A percentile compares a stretch with the other conserved stretches of the same genome.
Evolutionary conservation across 2,329 filamentous ascomycete genomes (phyloP).

Genomic region (Lachnellula suecica): DNA sequence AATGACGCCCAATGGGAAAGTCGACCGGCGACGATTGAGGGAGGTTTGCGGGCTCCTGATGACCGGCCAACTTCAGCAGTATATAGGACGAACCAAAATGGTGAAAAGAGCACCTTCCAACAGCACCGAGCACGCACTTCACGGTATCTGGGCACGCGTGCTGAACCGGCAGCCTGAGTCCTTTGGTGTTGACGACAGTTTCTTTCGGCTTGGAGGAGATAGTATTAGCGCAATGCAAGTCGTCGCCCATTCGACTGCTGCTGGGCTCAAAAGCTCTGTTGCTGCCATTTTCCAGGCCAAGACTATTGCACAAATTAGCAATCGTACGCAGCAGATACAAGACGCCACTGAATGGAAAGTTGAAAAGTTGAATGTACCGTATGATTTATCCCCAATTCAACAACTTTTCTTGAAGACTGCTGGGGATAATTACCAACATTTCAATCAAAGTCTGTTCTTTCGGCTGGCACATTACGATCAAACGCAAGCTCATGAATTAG

Average conservation of each 20-base stretch:
- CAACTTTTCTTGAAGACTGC: slow-evolving; percentile 13
- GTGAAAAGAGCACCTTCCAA: background rate
- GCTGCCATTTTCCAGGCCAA: slow-evolving; percentile 18
- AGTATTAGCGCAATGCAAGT: slow-evolving; percentile 40
- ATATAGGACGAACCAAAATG: background rate
- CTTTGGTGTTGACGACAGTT: slow-evolving; percentile 32
- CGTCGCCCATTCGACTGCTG: slow-evolving; percentile 33
- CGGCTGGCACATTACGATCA: background rate
- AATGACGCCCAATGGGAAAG: too few relatives aligned
- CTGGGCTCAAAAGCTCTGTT: slow-evolving; percentile 37
- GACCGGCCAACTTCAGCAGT: background rate
- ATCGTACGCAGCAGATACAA: too few relatives aligned
- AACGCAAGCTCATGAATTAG: background rate
- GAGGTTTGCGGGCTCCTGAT: background rate
- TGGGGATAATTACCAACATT: slow-evolving; percentile 11
- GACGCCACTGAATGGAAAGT: too few relatives aligned
- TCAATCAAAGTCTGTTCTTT: slow-evolving; percentile 21
- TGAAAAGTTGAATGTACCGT: too few relatives aligned
- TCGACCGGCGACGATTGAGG: background rate
- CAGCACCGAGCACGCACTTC: slow-evolving; percentile 4
- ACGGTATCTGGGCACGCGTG: slow-evolving; percentile 8
- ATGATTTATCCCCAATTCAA: slow-evolving; percentile 6
- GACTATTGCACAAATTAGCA: background rate
- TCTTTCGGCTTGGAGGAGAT: slow-evolving; percentile 37
- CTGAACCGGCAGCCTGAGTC: slow-evolving; percentile 14